Evolutionary conservation across 2,329 filamentous ascomycete species (phyloP).

Genomic region (Curvularia hawaiiensis): DNA sequence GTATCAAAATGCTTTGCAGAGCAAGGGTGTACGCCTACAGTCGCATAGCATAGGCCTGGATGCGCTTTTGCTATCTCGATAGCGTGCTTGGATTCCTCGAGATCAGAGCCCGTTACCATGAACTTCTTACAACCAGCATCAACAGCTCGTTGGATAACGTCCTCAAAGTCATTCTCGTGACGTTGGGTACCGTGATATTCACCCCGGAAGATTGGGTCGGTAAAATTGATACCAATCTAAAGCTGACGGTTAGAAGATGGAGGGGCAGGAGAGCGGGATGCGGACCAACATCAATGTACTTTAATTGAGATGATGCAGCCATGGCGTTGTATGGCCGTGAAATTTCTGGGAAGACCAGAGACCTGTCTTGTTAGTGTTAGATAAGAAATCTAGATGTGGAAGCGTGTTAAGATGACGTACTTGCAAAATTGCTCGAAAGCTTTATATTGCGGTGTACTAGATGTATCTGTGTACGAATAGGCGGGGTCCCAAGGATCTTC

Average conservation of each 20-base stretch:
- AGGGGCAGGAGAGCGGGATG: constrained; percentile 17
- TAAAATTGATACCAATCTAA: constrained; percentile 90
- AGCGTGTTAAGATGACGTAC: constrained; percentile 15
- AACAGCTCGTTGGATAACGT: constrained; percentile 77
- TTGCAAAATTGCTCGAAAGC: constrained; percentile 12
- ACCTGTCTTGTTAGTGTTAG: not conserved
- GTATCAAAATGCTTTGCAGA: constrained; percentile 78
- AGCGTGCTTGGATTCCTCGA: constrained; percentile 76
- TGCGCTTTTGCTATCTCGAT: constrained; percentile 74
- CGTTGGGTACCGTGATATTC: constrained; percentile 78
- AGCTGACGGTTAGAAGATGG: constrained; percentile 16
- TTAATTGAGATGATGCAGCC: constrained; percentile 20
- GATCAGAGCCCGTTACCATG: constrained; percentile 90
- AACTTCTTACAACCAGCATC: constrained; percentile 85
- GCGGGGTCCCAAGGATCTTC: not conserved
- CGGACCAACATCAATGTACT: constrained; percentile 53
- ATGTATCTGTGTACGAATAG: not conserved
- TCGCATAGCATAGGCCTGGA: constrained; percentile 82
- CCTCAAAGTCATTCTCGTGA: constrained; percentile 74
- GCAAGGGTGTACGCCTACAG: constrained; percentile 93
- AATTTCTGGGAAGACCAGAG: not conserved
- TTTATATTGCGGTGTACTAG: not conserved
- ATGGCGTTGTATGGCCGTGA: constrained; percentile 2
- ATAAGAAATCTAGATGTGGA: not conserved
- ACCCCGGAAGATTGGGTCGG: constrained; percentile 88